Evolutionary conservation across 2,329 filamentous ascomycete species (phyloP).

Genomic region (Claviceps digitariae): DNA sequence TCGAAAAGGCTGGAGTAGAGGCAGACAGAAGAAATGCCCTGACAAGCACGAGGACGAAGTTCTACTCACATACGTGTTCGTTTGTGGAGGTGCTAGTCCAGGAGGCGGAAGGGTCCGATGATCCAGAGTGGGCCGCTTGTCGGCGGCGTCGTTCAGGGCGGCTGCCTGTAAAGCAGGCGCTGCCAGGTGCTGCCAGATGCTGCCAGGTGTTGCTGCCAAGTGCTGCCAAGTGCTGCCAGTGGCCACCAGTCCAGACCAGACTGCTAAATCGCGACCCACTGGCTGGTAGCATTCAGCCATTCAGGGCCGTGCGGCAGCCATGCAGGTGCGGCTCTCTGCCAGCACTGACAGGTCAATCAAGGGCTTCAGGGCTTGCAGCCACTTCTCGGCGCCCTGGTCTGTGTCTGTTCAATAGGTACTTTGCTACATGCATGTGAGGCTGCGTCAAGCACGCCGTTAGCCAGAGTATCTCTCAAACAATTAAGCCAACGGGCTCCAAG

Average conservation of each 20-base stretch:
- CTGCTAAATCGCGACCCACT: too few species aligned
- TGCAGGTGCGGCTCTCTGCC: too few species aligned
- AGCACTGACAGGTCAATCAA: not conserved
- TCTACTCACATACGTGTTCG: slow-evolving; percentile 14
- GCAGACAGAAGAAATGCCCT: not conserved
- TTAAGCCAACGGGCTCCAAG: not conserved
- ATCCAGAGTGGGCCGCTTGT: slow-evolving; percentile 2
- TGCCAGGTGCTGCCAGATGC: not conserved
- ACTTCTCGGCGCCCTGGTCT: not conserved
- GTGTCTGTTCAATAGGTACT: not conserved
- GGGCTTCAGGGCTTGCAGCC: too few species aligned
- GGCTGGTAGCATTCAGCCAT: too few species aligned
- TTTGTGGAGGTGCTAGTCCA: slow-evolving; percentile 8
- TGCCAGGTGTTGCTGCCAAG: not conserved
- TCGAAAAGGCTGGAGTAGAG: slow-evolving; percentile 8
- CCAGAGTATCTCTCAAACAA: not conserved
- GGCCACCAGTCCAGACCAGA: too few species aligned
- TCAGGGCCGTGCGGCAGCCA: too few species aligned
- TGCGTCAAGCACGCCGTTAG: not conserved
- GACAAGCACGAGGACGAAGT: not conserved
- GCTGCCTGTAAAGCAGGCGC: not conserved
- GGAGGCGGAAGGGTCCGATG: slow-evolving; percentile 3
- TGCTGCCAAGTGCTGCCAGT: not conserved
- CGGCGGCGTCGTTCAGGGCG: not conserved
- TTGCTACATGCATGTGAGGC: not conserved